Evolutionary conservation across 148 eudicot genomes (phyloP), one percentile per base, ranked within the genome.

Genomic region (Chenopodium suecicum): DNA sequence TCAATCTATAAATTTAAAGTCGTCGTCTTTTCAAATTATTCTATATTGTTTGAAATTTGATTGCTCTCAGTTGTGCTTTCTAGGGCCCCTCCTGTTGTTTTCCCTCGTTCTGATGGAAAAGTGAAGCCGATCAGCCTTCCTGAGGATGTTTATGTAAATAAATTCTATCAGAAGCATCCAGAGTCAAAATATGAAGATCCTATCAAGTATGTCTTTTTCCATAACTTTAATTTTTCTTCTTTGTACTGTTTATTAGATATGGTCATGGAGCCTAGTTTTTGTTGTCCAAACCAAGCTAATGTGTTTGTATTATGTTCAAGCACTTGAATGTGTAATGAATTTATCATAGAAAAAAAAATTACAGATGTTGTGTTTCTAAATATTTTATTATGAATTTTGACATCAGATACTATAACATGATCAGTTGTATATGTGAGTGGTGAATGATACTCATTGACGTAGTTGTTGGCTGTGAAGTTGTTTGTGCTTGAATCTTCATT

Each of bases 1-100:
- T 70, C 50, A 37, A 37, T 41, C 20, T 41, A 23, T 4, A 8
- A 19, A 50, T 50, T 16, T 4, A 19, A 70, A 25, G 23, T 41
- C 27, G 9, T 5, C 1, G 25, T 62, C 25, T 62, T 62, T 3
- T 44, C 7, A 29, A 44, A 31, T 29, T 23, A 29, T 79, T 19
- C 1, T 25, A 70, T 12, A 29, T 73, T 0, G 12, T 29, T 70
- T 34, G 9, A 70, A 52, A 34, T 74, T 73, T 37, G 60, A 70
- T 63, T 66, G 32, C 74, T 79, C 31, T 83, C 31, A 5, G 23
- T 75, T 86, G 9, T 81, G 77, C 54, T 70, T 52, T 85, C 54
- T 76, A 95, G 98, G 94, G 92, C 92, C 27, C 98, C 98, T 63
- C 98, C 98, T 58, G 91, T 86, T 60, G 85, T 89, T 56, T 95